These are phyloP conservation scores for Yarrowia sp. DNA, from an alignment of 805 yeast species.

Conservation along the genomic window DNA sequence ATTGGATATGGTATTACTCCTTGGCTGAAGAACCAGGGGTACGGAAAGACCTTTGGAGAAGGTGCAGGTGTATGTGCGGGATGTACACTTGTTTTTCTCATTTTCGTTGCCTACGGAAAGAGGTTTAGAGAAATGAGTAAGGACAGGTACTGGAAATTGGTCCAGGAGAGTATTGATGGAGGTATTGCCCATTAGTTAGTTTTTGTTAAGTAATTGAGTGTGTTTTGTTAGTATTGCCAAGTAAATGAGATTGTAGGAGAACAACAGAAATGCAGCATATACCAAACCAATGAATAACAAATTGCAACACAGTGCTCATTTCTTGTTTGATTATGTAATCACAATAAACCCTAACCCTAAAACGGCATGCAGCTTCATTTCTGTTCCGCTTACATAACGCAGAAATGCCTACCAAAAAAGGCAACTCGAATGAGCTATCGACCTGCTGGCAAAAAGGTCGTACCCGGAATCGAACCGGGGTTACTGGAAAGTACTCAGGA, in stretches of 20 bases:
- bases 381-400: neutral
- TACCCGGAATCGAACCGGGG: constrained; percentile 19
- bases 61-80: neutral
- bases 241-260: too few species aligned
- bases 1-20: constrained; percentile 53
- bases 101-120: constrained; percentile 42
- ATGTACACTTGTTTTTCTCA: neutral
- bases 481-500: constrained; percentile 43
- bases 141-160: neutral
- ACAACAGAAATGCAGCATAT: too few species aligned
- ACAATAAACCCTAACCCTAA: too few species aligned
- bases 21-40: constrained; percentile 48
- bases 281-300: too few species aligned
- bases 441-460: neutral
- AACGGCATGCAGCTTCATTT: too few species aligned
- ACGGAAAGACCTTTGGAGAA: constrained; percentile 44
- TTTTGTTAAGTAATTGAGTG: neutral
- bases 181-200: constrained; percentile 13
- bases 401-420: neutral
- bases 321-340: too few species aligned
- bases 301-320: too few species aligned
- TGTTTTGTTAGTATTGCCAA: neutral
- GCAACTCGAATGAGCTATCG: too few species aligned
- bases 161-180: constrained; percentile 3
- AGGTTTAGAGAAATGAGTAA: constrained; percentile 31